phyloP scores from a whole-genome alignment of 805 yeast species.

The Ogataea parapolymorpha region DNA sequence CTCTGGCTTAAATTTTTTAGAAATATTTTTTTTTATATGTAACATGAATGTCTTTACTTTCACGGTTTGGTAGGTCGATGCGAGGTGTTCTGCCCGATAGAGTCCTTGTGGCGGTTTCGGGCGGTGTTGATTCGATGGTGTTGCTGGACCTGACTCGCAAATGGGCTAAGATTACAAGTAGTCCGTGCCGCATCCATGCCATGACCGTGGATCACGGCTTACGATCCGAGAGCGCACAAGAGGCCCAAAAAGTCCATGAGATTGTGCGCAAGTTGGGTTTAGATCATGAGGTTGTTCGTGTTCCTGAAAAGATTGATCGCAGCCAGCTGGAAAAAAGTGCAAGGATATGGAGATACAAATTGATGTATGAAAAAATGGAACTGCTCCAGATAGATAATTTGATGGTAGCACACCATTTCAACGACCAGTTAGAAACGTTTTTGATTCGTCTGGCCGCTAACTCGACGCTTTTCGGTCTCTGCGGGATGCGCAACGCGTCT shows the following conservation, averaged over 20 bases:
- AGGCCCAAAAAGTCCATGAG: slow-evolving; percentile 41
- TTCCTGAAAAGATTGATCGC: slow-evolving; percentile 14
- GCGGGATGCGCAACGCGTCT: slow-evolving; percentile 41
- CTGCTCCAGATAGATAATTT: slow-evolving; percentile 35
- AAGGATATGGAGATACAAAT: slow-evolving; percentile 47
- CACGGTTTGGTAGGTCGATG: background rate
- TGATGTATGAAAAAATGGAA: slow-evolving; percentile 41
- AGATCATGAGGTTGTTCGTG: slow-evolving; percentile 25
- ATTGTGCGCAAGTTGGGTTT: slow-evolving; percentile 21
- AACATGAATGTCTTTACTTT: slow-evolving; percentile 4
- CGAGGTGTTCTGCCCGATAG: background rate
- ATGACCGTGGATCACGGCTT: slow-evolving; percentile 65
- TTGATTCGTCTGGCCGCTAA: slow-evolving; percentile 48
- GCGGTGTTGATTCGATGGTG: slow-evolving; percentile 82
- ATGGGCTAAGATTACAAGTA: slow-evolving; percentile 21
- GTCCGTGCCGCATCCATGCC: slow-evolving; percentile 39
- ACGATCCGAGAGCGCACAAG: slow-evolving; percentile 45
- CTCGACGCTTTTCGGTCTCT: slow-evolving; percentile 54
- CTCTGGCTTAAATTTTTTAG: slow-evolving; percentile 43
- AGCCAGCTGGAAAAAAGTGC: slow-evolving; percentile 52
- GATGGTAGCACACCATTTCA: slow-evolving; percentile 62
- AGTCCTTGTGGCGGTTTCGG: slow-evolving; percentile 57
- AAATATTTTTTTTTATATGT: slow-evolving; percentile 5
- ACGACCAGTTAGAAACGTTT: slow-evolving; percentile 74
- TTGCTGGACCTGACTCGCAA: slow-evolving; percentile 47